phyloP scores from a whole-genome alignment of 331 rosid species.

The Cydonia oblonga region DNA sequence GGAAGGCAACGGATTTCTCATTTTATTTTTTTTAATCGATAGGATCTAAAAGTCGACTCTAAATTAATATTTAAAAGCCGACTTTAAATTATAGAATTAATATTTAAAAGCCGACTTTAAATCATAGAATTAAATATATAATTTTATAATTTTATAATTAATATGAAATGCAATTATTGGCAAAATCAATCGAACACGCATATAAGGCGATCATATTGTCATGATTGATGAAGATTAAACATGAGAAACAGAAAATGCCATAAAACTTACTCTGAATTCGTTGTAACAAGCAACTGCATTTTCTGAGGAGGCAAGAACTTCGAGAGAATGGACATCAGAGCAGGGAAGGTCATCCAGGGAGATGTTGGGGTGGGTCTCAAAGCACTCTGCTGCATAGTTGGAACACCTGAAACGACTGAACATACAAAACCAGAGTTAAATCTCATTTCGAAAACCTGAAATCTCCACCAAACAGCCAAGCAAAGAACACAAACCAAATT shows the following conservation, averaged over 20 bases:
- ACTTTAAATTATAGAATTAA: too few relatives aligned
- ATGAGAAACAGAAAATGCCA: too few relatives aligned
- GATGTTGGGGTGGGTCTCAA: not conserved
- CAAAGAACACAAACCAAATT: not conserved
- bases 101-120: too few relatives aligned
- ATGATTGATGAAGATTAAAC: not conserved
- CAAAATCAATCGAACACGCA: too few relatives aligned
- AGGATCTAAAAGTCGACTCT: too few relatives aligned
- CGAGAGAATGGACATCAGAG: slow-evolving; percentile 8
- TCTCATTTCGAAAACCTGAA: not conserved
- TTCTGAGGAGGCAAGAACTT: not conserved
- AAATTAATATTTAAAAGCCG: too few relatives aligned
- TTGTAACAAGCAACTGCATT: not conserved
- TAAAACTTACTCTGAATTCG: slow-evolving; percentile 7
- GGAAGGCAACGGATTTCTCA: too few relatives aligned
- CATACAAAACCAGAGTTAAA: not conserved
- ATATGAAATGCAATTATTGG: too few relatives aligned
- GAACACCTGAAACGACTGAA: slow-evolving; percentile 2
- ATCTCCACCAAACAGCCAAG: not conserved
- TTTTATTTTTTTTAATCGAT: too few relatives aligned
- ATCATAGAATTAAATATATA: too few relatives aligned
- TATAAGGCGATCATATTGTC: too few relatives aligned
- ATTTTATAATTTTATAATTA: too few relatives aligned
- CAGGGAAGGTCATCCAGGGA: slow-evolving; percentile 17
- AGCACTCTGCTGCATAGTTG: not conserved